Evolutionary conservation across 805 yeast genomes (phyloP).

Genomic region (Pichia paraexigua): DNA sequence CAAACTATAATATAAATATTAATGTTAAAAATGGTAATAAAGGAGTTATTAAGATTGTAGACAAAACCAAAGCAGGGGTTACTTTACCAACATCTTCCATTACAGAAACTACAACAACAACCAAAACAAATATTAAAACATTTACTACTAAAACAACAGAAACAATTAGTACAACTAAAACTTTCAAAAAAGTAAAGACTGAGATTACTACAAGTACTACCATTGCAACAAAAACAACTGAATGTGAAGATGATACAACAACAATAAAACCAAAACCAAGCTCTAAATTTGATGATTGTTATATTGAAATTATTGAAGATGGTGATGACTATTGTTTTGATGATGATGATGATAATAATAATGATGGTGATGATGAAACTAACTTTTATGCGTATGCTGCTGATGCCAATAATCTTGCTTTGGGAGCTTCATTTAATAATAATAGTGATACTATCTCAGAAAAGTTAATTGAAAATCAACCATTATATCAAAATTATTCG

Average conservation of each 20-base stretch:
- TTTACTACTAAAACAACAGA: constrained; percentile 5
- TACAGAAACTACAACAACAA: constrained; percentile 8
- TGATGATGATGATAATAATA: not conserved
- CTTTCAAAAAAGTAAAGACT: not conserved
- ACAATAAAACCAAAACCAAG: not conserved
- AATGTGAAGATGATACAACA: not conserved
- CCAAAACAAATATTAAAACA: constrained; percentile 5
- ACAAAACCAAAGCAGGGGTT: too few relatives aligned
- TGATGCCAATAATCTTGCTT: not conserved
- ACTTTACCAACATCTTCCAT: not conserved
- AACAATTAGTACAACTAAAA: not conserved
- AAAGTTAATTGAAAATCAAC: not conserved
- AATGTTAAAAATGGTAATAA: not conserved
- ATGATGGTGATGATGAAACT: not conserved
- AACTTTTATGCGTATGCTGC: too few relatives aligned
- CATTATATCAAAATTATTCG: not conserved
- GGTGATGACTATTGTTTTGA: not conserved
- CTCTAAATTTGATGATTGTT: not conserved
- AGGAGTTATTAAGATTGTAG: not conserved
- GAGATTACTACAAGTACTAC: not conserved
- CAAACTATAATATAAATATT: not conserved
- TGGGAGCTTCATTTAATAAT: not conserved
- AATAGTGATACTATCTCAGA: not conserved
- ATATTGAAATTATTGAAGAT: not conserved
- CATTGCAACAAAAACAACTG: not conserved